These are phyloP conservation scores for Triticum aestivum DNA, from an alignment of 176 grass and related monocot species.

Conservation along the genomic window DNA sequence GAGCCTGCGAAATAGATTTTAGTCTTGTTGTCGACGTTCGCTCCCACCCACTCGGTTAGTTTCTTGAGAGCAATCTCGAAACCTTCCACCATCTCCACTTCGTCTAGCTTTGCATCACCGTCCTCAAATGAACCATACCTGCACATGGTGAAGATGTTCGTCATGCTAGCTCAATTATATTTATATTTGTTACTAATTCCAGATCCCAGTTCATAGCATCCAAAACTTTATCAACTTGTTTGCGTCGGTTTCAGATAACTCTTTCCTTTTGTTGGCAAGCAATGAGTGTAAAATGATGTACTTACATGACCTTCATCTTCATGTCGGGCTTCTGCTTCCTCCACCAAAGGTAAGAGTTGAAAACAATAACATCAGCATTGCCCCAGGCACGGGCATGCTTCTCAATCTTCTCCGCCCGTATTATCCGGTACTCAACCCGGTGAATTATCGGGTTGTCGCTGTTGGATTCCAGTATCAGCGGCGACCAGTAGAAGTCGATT, in stretches of 20 bases:
- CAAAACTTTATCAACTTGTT: neutral
- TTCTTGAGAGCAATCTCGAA: conserved; percentile 71
- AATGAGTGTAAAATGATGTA: neutral
- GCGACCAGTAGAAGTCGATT: conserved; percentile 97
- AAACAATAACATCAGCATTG: conserved; percentile 76
- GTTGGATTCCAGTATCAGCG: conserved; percentile 79
- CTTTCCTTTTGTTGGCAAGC: neutral
- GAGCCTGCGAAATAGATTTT: conserved; percentile 78
- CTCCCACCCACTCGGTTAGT: conserved; percentile 57
- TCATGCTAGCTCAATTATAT: neutral
- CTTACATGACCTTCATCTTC: conserved; percentile 91
- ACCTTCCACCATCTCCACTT: conserved; percentile 73
- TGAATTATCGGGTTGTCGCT: conserved; percentile 83
- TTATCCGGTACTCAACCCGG: conserved; percentile 66
- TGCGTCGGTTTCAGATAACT: neutral
- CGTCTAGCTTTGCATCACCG: conserved; percentile 48
- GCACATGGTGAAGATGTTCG: neutral
- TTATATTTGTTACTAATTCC: neutral
- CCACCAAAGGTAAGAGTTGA: conserved; percentile 98
- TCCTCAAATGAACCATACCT: conserved; percentile 76
- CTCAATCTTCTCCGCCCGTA: conserved; percentile 63
- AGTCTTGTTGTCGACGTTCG: conserved; percentile 51
- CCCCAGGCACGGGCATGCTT: conserved; percentile 67
- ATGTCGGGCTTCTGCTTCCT: conserved; percentile 70
- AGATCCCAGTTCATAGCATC: neutral